Evolutionary conservation across 2,329 filamentous ascomycete species (phyloP), one percentile per base, ranked within the genome.

Genomic region (Neonectria hederae): DNA sequence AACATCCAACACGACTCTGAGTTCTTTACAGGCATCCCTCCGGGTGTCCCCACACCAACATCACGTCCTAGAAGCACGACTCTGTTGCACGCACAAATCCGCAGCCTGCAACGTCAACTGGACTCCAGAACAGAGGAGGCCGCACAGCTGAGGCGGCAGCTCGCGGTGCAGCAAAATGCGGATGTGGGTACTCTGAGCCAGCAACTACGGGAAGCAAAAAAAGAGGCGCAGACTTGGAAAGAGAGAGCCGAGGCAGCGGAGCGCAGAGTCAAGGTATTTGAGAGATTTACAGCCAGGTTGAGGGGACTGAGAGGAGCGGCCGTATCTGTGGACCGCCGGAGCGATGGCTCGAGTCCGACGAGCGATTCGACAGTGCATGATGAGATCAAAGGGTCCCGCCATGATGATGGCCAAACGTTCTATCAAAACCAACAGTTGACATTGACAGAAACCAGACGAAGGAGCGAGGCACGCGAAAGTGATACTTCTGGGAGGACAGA

Each of bases 231-330:
- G 0, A 80, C 77, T 65, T 90, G 88, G 88, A 84, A 80, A 66
- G 80, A 79, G 32, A 79, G 86, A 32, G 88, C 88, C 0, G 82
- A 87, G 69, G 78, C 81, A 4, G 87, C 87, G 0, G 87, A 90
- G 76, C 80, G 77, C 64, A 80, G 83, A 53, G 72, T 89, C 19
- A 78, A 80, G 4, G 80, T 83, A 24, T 82, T 86, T 63, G 80
- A 86, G 71, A 75, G 76, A 43, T 82, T 84, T 63, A 79, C 78
- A 4, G 64, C 72, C 14, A 74, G 75, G 24, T 43, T 82, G 32
- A 74, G 74, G 51, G 75, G 69, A 2, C 76, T 80, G 54, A 72
- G 71, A n/a, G 73, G 73, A 42, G 67, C 69, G 2, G 65, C 59
- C 28, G 54, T 26, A 5, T 61, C 42, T 8, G 45, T 49, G 24